Evolutionary conservation across 805 yeast genomes (phyloP).

Genomic region (Pichia kluyveri): DNA sequence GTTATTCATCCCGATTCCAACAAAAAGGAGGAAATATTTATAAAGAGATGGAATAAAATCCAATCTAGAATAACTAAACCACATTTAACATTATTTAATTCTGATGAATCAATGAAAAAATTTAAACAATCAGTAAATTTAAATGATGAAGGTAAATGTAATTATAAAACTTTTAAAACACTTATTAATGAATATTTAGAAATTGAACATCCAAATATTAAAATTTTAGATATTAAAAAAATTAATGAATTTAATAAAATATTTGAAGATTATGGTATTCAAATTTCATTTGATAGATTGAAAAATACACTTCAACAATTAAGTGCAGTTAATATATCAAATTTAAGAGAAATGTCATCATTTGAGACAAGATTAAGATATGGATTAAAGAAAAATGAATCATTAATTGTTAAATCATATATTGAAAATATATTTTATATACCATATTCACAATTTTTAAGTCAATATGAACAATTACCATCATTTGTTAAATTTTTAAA

Average conservation of each 20-base stretch:
- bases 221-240: neutral
- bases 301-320: constrained; percentile 2
- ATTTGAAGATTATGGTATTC: neutral
- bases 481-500: neutral
- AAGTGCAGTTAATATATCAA: neutral
- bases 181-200: neutral
- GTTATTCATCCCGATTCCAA: neutral
- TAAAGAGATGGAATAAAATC: neutral
- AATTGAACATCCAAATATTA: neutral
- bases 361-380: constrained; percentile 1
- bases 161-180: neutral
- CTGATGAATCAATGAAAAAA: neutral
- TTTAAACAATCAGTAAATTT: neutral
- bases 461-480: neutral
- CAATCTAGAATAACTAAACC: neutral
- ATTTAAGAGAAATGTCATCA: neutral
- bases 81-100: neutral
- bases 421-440: constrained; percentile 1
- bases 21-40: neutral
- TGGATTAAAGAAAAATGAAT: neutral
- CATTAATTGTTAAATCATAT: neutral
- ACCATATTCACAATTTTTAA: constrained; percentile 1
- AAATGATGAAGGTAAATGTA: neutral
- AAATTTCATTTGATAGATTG: neutral
- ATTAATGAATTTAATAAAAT: neutral